These are phyloP conservation scores for Primulina eburnea DNA, from an alignment of 257 asterid genomes.

Conservation along the genomic window DNA sequence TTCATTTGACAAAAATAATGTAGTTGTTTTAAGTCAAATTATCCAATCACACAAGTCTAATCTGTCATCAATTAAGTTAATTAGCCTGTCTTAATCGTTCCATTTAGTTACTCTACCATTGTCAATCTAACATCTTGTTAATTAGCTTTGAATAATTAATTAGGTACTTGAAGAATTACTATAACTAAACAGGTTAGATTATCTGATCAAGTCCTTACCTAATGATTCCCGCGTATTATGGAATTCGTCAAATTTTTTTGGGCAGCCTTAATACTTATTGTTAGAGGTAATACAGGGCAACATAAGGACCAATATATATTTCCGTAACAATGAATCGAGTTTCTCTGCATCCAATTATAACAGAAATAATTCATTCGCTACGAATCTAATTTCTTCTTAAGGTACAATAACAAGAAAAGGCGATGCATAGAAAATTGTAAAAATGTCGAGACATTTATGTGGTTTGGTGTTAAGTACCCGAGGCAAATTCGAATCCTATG, in stretches of 20 bases:
- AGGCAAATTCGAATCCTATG: constrained; percentile 36
- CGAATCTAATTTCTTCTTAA: background rate
- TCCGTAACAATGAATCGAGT: no score
- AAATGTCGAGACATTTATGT: background rate
- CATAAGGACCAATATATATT: no score
- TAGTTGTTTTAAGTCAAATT: constrained; percentile 2
- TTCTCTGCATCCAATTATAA: background rate
- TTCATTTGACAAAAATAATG: background rate
- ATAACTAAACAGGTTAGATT: background rate
- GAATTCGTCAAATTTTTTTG: no score
- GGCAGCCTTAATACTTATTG: no score
- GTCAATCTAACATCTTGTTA: constrained; percentile 4
- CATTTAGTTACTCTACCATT: constrained; percentile 13
- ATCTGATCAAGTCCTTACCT: no score
- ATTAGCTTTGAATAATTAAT: background rate
- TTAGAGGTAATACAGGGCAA: no score
- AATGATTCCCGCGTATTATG: no score
- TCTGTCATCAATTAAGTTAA: constrained; percentile 14
- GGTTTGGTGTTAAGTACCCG: constrained; percentile 9
- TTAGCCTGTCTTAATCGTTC: constrained; percentile 16
- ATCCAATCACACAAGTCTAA: constrained; percentile 20
- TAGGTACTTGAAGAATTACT: background rate
- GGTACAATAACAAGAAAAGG: background rate
- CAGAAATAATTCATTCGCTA: background rate
- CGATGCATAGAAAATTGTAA: background rate